Percentiles rank a stretch among this genome's conserved stretches.
These are phyloP conservation scores for Haplosporangium sp. DNA, from an alignment of 371 early-diverging fungal genomes.

Conservation along the genomic window DNA sequence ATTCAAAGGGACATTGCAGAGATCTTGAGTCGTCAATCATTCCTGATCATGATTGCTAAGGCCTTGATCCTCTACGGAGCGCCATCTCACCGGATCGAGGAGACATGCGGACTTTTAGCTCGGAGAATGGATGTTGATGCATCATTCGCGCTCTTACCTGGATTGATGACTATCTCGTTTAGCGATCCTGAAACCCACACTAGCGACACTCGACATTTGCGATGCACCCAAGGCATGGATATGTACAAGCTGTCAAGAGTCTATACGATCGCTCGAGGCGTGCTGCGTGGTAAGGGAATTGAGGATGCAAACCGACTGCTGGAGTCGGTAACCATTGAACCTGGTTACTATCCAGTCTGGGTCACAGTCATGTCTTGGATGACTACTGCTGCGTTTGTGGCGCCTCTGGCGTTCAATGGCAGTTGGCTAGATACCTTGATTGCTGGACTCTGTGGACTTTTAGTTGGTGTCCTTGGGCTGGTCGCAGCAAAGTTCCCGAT, in stretches of 20 bases:
- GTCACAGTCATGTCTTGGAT: conserved; percentile 63
- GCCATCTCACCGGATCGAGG: conserved; percentile 73
- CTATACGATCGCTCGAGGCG: conserved; percentile 67
- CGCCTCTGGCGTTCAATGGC: conserved; percentile 64
- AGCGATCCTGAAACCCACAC: conserved; percentile 80
- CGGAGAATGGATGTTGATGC: conserved; percentile 74
- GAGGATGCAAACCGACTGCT: conserved; percentile 65
- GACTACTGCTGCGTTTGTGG: conserved; percentile 63
- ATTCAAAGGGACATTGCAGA: conserved; percentile 59
- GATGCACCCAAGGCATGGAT: conserved; percentile 71
- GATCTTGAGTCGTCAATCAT: conserved; percentile 71
- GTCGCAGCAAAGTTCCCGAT: conserved; percentile 61
- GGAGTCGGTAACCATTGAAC: conserved; percentile 62
- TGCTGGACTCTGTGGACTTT: conserved; percentile 61
- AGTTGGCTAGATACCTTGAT: conserved; percentile 63
- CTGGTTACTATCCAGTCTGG: conserved; percentile 65
- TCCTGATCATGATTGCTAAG: conserved; percentile 65
- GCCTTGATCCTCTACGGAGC: conserved; percentile 69
- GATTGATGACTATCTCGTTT: conserved; percentile 79
- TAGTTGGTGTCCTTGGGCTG: conserved; percentile 60
- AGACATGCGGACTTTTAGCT: conserved; percentile 63
- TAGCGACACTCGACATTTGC: conserved; percentile 81
- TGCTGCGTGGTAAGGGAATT: conserved; percentile 60
- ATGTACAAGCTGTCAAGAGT: conserved; percentile 74
- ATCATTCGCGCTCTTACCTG: conserved; percentile 79